Percentiles rank a stretch among this genome's conserved stretches.
These are phyloP conservation scores for Blastobotrys chiropterorum DNA, from an alignment of 805 yeast species.

Conservation along the genomic window DNA sequence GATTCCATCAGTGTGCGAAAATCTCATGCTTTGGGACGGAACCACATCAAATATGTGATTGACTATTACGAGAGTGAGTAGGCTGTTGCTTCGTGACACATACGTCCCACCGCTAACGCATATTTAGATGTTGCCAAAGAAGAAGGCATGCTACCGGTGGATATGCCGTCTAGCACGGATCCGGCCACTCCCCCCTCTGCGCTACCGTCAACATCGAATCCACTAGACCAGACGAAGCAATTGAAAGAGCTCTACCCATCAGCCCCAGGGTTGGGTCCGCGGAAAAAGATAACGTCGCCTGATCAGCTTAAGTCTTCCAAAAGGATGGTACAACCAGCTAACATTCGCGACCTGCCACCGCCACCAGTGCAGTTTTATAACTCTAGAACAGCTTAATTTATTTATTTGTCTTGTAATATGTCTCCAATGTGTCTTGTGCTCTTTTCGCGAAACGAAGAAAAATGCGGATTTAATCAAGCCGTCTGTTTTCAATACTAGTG, in stretches of 20 bases:
- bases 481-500: no score
- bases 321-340: slow-evolving; percentile 12
- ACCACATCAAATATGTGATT: slow-evolving; percentile 65
- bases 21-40: slow-evolving; percentile 70
- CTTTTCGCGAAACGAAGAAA: no score
- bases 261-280: slow-evolving; percentile 15
- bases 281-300: neutral
- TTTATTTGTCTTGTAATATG: no score
- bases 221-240: slow-evolving; percentile 12
- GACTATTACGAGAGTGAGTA: slow-evolving; percentile 59
- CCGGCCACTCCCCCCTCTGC: neutral
- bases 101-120: neutral
- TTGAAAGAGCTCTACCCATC: slow-evolving; percentile 7
- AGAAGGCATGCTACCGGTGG: slow-evolving; percentile 12
- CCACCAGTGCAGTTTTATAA: slow-evolving; percentile 12
- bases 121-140: slow-evolving; percentile 13
- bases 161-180: slow-evolving; percentile 5
- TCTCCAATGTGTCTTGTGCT: no score
- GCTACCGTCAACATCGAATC: neutral
- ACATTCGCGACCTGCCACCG: slow-evolving; percentile 13
- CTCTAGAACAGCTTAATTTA: no score
- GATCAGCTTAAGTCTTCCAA: neutral
- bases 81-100: neutral
- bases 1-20: slow-evolving; percentile 83
- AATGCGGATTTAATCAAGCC: no score